These are phyloP conservation scores for Sarocladium kiliense DNA, from an alignment of 2,329 filamentous ascomycete genomes.

Conservation along the genomic window DNA sequence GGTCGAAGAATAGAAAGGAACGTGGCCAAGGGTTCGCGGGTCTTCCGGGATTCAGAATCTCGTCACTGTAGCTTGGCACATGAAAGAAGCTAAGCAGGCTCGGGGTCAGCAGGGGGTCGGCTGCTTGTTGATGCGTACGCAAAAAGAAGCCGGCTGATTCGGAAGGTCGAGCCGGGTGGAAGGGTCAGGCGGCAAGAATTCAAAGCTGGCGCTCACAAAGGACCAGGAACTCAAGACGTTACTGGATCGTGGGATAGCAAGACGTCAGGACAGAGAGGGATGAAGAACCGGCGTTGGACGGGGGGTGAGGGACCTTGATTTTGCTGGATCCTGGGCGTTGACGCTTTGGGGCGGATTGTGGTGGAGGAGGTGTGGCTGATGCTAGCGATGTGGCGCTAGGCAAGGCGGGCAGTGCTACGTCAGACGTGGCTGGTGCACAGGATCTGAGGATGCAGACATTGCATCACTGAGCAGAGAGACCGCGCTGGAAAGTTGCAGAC, in stretches of 20 bases:
- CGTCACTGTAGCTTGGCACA: slow-evolving; percentile 7
- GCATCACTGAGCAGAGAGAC: neutral
- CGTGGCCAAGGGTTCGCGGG: neutral
- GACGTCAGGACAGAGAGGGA: neutral
- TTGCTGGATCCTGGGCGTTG: neutral
- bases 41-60: neutral
- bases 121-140: neutral
- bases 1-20: neutral
- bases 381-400: slow-evolving; percentile 1
- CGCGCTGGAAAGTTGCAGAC: neutral
- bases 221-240: neutral
- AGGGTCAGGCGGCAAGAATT: neutral
- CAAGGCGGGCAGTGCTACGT: neutral
- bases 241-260: neutral
- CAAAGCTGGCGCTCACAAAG: neutral
- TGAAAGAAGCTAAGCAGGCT: slow-evolving; percentile 5
- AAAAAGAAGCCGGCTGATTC: neutral
- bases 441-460: neutral
- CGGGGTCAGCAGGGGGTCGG: neutral
- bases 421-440: slow-evolving; percentile 1
- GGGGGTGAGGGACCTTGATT: slow-evolving; percentile 9
- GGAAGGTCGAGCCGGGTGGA: neutral
- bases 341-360: slow-evolving; percentile 6
- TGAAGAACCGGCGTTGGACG: neutral
- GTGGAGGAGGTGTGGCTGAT: slow-evolving; percentile 4